Base-by-base conservation (phyloP, 768 basidiomycete genomes). In the Epithele typhae region DNA sequence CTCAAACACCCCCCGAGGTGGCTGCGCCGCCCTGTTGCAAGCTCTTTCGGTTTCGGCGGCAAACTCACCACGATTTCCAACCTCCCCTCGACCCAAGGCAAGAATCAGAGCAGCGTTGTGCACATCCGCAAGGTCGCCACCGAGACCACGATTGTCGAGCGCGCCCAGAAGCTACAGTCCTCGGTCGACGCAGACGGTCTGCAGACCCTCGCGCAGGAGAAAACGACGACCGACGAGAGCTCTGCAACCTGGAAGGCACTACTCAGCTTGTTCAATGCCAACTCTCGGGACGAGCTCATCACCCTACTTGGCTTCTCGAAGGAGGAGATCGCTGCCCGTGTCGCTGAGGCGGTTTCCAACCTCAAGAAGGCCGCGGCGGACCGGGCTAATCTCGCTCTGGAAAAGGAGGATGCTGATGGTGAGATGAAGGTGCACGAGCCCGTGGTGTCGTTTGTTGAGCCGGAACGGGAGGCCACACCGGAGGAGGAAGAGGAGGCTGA, bases 1-100 rank as follows among this genome's bases (percentile, higher is more conserved):
- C 79, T 97, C 52, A 88, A 88, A 61, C 91, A 94, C 58, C 87
- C 92, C n/a, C 95, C 95, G 1, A 94, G 92, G 59, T 98, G 95
- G 96, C 78, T 98, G 12, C 82, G 88, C 27, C 78, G 94, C 17
- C 91, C 95, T 1, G 73, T 77, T 0, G 83, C 85, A 0, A 77
- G 72, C 39, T 82, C 90, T 0, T 98, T 95, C 56, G 95, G 94
- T 0, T 98, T 93, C 55, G 91, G 93, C 3, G 95, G 95, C 23
- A 82, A 86, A 58, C 74, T 99, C 18, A 81, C 89, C 11, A 79
- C 82, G 1, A 81, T 92, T 3, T 79, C 78, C 42, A 95, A 95
- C 62, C 73, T 93, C 4, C 71, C 78, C 1, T 70, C 69, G 25
- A 77, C 79, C 0, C 80, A 84, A 39, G 92, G 92, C 22, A 88